Base-by-base conservation (phyloP, 2,329 filamentous ascomycete genomes). In the Aspergillus quadrilineatus region DNA sequence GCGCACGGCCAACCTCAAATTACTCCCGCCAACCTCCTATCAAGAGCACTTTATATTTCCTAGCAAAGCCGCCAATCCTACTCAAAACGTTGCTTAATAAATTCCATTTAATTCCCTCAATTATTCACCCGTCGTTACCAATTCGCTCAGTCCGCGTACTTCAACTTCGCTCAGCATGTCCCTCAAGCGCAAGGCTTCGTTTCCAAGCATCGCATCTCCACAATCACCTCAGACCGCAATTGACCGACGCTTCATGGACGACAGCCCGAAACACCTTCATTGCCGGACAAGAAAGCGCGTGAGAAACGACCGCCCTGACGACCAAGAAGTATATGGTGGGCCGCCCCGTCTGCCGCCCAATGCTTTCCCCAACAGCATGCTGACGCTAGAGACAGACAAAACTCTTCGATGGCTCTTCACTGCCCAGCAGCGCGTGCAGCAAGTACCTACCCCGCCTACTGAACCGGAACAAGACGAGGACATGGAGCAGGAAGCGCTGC, bases 181-280 rank as follows among this genome's bases (percentile, higher is more conserved):
- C 22, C 73, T 81, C 68, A 86, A 86, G 69, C 82, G 83, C 67
- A 86, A 85, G 68, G 80, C 82, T 44, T 82, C 81, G 42, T 76
- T 78, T 60, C 77, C 80, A 14, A 75, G 67, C 12, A 60, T 79
- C 15, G 66, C 77, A 36, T 75, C 78, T 43, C 70, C 74, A 36
- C 73, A 72, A 67, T 55, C 62, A 57, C 47, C 67, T 52, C 60
- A 55, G 60, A 58, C 63, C 47, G 43, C 57, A 34, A 49, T 62
- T 37, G 67, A 67, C 46, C 60, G 56, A 32, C 62, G 64, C 50
- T 65, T 71, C 62, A 67, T 69, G 59, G 65, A 69, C 41, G 71
- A 73, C 51, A 64, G 63, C 15, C 68, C 72, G 15, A 70, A 67
- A 64, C 71, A 85, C 62, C 76, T 85, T 44, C 77, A 81, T 62